A percentile compares a stretch with the other conserved stretches of the same genome.
phyloP scores from a whole-genome alignment of 176 grass and related monocot genomes.

The Ananas comosus region DNA sequence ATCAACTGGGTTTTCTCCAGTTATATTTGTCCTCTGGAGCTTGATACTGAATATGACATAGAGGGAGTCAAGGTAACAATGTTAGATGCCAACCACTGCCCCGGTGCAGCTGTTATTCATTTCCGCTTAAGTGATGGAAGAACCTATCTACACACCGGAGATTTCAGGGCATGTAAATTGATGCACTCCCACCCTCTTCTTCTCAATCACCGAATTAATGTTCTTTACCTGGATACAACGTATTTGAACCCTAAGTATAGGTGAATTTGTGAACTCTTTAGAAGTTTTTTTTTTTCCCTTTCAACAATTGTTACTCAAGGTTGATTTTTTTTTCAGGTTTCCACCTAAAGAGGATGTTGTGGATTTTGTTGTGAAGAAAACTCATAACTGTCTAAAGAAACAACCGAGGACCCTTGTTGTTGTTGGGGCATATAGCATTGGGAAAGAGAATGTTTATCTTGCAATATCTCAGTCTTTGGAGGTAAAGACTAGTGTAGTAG shows the following conservation, averaged over 20 bases:
- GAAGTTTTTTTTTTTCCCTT: conserved; percentile 6
- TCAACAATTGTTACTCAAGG: neutral
- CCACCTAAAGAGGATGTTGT: conserved; percentile 55
- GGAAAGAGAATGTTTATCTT: conserved; percentile 67
- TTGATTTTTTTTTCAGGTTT: conserved; percentile 32
- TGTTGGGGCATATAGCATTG: conserved; percentile 79
- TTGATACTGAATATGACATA: conserved; percentile 52
- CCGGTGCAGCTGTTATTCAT: conserved; percentile 64
- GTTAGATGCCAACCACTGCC: conserved; percentile 70
- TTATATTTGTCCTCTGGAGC: conserved; percentile 46
- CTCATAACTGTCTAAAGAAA: conserved; percentile 41
- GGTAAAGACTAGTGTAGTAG: conserved; percentile 19
- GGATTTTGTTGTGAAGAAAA: conserved; percentile 62
- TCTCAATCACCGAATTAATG: conserved; percentile 38
- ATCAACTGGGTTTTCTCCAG: conserved; percentile 25
- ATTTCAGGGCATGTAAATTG: conserved; percentile 60
- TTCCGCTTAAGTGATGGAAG: conserved; percentile 40
- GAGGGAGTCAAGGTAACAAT: conserved; percentile 50
- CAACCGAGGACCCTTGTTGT: conserved; percentile 62
- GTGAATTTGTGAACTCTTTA: conserved; percentile 21
- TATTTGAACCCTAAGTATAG: conserved; percentile 78
- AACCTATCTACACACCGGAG: conserved; percentile 59
- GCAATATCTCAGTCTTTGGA: conserved; percentile 59
- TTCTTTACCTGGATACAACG: conserved; percentile 73
- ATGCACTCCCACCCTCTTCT: conserved; percentile 53